phyloP scores from a whole-genome alignment of 2,329 filamentous ascomycete genomes.

The Ascosphaera aggregata region DNA sequence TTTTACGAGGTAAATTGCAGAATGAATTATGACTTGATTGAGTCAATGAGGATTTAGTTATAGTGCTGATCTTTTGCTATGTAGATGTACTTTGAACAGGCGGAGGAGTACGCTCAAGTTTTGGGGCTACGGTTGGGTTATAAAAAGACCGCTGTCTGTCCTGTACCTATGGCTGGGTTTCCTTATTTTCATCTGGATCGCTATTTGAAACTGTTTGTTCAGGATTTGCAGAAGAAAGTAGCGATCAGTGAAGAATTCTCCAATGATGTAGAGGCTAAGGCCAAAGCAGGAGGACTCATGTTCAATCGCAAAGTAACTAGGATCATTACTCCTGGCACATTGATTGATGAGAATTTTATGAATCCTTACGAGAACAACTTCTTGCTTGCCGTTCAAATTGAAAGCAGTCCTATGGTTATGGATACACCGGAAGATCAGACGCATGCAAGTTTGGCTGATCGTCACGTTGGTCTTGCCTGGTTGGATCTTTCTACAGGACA shows the following conservation, averaged over 20 bases:
- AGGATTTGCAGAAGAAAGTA: slow-evolving; percentile 75
- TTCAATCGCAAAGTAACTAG: slow-evolving; percentile 70
- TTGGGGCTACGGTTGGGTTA: slow-evolving; percentile 69
- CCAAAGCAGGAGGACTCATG: slow-evolving; percentile 54
- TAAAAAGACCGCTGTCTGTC: slow-evolving; percentile 55
- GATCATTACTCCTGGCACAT: slow-evolving; percentile 78
- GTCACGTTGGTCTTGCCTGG: slow-evolving; percentile 63
- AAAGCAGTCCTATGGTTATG: slow-evolving; percentile 5
- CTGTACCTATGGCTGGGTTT: slow-evolving; percentile 85
- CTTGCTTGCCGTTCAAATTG: slow-evolving; percentile 53
- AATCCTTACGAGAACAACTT: slow-evolving; percentile 89
- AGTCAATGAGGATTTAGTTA: background rate
- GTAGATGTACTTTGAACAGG: slow-evolving; percentile 78
- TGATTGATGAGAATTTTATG: slow-evolving; percentile 96
- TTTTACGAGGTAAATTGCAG: slow-evolving; percentile 52
- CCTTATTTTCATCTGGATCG: slow-evolving; percentile 82
- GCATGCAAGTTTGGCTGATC: slow-evolving; percentile 12
- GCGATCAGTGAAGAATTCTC: slow-evolving; percentile 87
- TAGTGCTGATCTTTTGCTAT: slow-evolving; percentile 1
- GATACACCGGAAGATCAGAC: slow-evolving; percentile 6
- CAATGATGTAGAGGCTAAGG: slow-evolving; percentile 43
- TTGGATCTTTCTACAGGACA: slow-evolving; percentile 85
- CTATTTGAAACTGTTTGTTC: slow-evolving; percentile 77
- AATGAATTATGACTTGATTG: no score
- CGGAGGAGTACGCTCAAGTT: slow-evolving; percentile 65